These are phyloP conservation scores for Anisodus tanguticus DNA, from an alignment of 257 asterid species.

Conservation along the genomic window DNA sequence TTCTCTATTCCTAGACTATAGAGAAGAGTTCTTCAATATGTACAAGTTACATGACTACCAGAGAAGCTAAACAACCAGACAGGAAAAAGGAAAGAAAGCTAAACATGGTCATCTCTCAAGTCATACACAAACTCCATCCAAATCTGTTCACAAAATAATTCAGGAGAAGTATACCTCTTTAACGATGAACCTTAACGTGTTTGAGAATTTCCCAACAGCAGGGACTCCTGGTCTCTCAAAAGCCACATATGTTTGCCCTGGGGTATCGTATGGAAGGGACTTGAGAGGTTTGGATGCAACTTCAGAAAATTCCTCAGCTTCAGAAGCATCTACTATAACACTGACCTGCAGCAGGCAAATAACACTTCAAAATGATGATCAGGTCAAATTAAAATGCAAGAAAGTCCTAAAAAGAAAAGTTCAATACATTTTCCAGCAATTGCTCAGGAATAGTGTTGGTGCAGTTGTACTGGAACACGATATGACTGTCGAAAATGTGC, in stretches of 20 bases:
- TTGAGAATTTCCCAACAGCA: constrained; percentile 91
- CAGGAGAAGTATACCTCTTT: constrained; percentile 71
- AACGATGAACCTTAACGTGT: constrained; percentile 77
- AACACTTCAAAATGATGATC: constrained; percentile 30
- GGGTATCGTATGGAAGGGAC: constrained; percentile 89
- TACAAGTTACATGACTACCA: neutral
- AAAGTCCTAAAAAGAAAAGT: constrained; percentile 5
- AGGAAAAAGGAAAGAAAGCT: neutral
- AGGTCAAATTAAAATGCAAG: constrained; percentile 20
- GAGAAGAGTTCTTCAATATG: neutral
- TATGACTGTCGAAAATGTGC: constrained; percentile 87
- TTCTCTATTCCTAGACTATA: neutral
- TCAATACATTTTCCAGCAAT: constrained; percentile 81
- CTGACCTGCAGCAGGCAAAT: constrained; percentile 59
- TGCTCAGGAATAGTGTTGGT: constrained; percentile 95
- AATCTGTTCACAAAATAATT: neutral
- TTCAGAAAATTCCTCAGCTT: constrained; percentile 95
- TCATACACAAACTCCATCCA: neutral
- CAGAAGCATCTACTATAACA: constrained; percentile 95
- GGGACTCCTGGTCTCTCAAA: constrained; percentile 95
- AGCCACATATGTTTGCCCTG: constrained; percentile 91
- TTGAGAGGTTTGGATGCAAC: constrained; percentile 75
- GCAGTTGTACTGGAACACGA: constrained; percentile 97
- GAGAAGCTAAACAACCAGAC: neutral
- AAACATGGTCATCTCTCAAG: constrained; percentile 13